Conservation (phyloP, 2,329 filamentous ascomycete genomes). For the Aspergillus novofumigatus region DNA sequence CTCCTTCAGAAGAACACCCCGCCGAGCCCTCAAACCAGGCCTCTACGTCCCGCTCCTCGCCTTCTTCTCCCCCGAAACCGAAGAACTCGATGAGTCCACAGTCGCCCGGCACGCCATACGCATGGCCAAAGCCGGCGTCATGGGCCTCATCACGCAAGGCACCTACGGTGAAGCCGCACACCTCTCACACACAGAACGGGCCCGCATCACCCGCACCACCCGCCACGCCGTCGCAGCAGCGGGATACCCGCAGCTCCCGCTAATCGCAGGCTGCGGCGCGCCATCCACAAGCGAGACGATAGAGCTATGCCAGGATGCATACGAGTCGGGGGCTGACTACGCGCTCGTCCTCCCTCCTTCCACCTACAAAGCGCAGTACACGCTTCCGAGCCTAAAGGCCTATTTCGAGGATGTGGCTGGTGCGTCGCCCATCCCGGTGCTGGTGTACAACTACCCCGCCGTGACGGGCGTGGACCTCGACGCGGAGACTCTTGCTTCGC, state of each 20-base stretch:
- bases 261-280: slow-evolving; percentile 67
- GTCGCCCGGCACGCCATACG: slow-evolving; percentile 60
- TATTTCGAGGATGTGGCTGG: slow-evolving; percentile 60
- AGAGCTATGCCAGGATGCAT: slow-evolving; percentile 61
- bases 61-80: slow-evolving; percentile 61
- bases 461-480: slow-evolving; percentile 59
- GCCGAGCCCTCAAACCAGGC: slow-evolving; percentile 41
- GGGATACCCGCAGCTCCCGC: slow-evolving; percentile 60
- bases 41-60: slow-evolving; percentile 71
- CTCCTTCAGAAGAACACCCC: background rate
- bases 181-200: slow-evolving; percentile 66
- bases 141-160: slow-evolving; percentile 71
- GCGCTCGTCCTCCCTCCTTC: slow-evolving; percentile 67
- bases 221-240: slow-evolving; percentile 64
- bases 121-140: slow-evolving; percentile 67
- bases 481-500: slow-evolving; percentile 52
- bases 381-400: slow-evolving; percentile 49
- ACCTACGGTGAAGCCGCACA: slow-evolving; percentile 82
- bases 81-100: slow-evolving; percentile 62
- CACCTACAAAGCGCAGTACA: slow-evolving; percentile 63
- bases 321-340: slow-evolving; percentile 63
- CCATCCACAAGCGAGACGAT: slow-evolving; percentile 66
- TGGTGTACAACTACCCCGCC: slow-evolving; percentile 64
- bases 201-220: slow-evolving; percentile 64
- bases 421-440: slow-evolving; percentile 51